Base-by-base conservation (phyloP, 2,329 filamentous ascomycete genomes). In the Emydomyces testavorans region DNA sequence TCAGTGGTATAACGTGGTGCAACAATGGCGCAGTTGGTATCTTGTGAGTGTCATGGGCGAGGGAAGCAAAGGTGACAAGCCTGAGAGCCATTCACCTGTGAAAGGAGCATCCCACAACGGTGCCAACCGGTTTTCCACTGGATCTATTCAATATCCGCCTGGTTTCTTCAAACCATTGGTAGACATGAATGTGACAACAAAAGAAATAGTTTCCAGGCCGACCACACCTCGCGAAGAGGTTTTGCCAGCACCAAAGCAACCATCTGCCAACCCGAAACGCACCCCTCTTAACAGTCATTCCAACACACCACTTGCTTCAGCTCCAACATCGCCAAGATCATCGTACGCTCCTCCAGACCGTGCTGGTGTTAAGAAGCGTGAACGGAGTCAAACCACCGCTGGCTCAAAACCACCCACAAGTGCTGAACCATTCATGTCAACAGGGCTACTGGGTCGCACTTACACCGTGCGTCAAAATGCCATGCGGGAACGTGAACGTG, bases 21-120 rank as follows among this genome's bases (percentile, higher is more conserved):
- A 94, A 52, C 69, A 69, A 32, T 95, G 89, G 89, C 78, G 90
- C 50, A 93, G 85, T 63, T 94, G 88, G 87, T 94, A 94, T 59
- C 68, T 95, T 6, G 83, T 86, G 36, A 81, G 85, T 56, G 79
- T 80, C 52, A 75, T 82, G 60, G 78, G 80, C 15, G 74, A 75
- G 47, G 71, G 71, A n/a, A 60, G 70, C 51, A 68, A 66, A 55
- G 58, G 62, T 34, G 55, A 60, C 16, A 54, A 43, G 66, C 50
- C 31, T 11, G 42, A 37, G 2, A 21, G 36, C 7, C 45, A 34
- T 7, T 4, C 38, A 11, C 23, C 6, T 15, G 44, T 57, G 48
- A 51, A 63, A 60, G 51, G n/a, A 28, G 36, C 18, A n/a, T 16
- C 20, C 5, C 16, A 36, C 58, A 37, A 56, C 63, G 32, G 53